These are phyloP conservation scores for Erodium moschatum DNA, from an alignment of 441 rosid genomes.

Conservation along the genomic window DNA sequence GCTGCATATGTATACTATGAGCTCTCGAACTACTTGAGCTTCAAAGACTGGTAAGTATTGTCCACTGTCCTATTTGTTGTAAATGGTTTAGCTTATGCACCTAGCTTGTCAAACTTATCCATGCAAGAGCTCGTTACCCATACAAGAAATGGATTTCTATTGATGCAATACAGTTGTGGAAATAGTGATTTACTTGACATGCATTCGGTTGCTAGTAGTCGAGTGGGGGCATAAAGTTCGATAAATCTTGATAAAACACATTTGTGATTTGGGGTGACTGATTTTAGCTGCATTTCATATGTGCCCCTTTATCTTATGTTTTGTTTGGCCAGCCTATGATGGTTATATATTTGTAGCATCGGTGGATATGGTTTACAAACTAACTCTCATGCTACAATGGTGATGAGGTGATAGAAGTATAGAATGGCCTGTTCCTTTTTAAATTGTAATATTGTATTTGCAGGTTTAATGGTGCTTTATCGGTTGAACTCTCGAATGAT, in stretches of 20 bases:
- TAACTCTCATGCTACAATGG: background rate
- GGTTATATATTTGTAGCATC: background rate
- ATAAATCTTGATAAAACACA: background rate
- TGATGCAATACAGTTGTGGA: background rate
- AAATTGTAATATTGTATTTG: constrained; percentile 17
- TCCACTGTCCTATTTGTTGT: constrained; percentile 11
- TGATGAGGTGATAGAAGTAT: background rate
- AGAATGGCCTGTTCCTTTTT: background rate
- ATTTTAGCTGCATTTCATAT: constrained; percentile 7
- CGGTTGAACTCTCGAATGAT: constrained; percentile 79
- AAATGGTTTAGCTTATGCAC: constrained; percentile 3
- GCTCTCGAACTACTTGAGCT: constrained; percentile 88
- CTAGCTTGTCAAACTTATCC: background rate
- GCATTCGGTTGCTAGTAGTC: background rate
- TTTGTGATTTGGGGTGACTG: background rate
- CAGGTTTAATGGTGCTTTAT: constrained; percentile 94
- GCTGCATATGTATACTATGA: constrained; percentile 98
- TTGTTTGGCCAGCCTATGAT: background rate
- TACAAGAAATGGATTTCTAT: background rate
- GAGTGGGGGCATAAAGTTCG: background rate
- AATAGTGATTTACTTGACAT: background rate
- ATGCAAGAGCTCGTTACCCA: background rate
- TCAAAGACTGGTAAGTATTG: constrained; percentile 73
- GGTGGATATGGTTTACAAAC: background rate
- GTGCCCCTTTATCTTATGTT: constrained; percentile 9